These are phyloP conservation scores for Teratosphaeria gauchensis DNA, from an alignment of 2,329 filamentous ascomycete species.

Conservation along the genomic window DNA sequence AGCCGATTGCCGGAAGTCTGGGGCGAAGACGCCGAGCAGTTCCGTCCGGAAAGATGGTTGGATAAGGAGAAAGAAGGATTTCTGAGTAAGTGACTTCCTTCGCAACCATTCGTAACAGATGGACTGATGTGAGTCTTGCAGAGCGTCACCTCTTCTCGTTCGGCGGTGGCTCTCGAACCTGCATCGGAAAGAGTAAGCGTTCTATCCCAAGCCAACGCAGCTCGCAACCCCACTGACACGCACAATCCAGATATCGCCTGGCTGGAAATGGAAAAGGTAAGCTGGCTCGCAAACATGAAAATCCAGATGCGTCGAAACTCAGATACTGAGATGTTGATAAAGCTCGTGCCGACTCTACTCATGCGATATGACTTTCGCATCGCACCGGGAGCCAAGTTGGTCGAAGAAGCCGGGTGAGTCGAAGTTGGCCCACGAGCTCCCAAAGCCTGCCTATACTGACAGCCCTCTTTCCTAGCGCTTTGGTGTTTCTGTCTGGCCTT, in stretches of 20 bases:
- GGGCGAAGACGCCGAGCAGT: constrained; percentile 36
- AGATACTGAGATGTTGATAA: not conserved
- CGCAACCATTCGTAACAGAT: not conserved
- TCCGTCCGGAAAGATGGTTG: constrained; percentile 31
- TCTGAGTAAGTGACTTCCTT: not conserved
- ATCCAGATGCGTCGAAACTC: not conserved
- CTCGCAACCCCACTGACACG: not conserved
- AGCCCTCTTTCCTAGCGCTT: not conserved
- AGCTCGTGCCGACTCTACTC: not conserved
- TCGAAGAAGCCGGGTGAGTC: not conserved
- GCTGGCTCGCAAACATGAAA: not conserved
- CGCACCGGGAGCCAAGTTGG: not conserved
- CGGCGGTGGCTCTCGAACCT: not conserved
- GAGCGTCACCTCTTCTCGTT: not conserved
- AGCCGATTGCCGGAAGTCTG: constrained; percentile 29
- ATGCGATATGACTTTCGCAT: not conserved
- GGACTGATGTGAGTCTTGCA: not conserved
- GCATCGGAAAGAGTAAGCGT: not conserved
- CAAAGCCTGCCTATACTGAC: not conserved
- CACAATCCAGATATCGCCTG: not conserved
- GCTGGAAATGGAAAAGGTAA: not conserved
- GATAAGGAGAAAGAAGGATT: constrained; percentile 10
- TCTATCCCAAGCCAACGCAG: not conserved
- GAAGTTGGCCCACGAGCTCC: too few relatives aligned
- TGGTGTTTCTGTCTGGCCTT: not conserved